Base-by-base conservation (phyloP, 805 yeast species). In the Pichia nanzhaoensis region DNA sequence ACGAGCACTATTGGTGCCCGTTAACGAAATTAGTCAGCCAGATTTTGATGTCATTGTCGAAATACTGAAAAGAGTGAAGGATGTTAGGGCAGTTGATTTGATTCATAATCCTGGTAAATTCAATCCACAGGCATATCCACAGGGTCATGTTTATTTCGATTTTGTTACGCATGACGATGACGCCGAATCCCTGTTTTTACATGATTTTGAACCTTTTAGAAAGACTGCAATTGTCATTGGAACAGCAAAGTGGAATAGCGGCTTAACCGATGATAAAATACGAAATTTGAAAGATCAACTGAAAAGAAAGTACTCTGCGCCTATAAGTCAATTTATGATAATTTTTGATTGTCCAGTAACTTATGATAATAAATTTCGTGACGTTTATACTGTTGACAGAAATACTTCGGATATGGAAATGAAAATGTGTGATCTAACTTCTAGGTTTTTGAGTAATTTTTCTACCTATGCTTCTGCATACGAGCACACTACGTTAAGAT, bases 191-290 rank as follows among this genome's bases (percentile, higher is more conserved):
- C 63, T 80, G 6, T 81, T 84, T 43, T 67, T 91, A 35, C 86
- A 84, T 53, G 98, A 91, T 61, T 79, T 91, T 51, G 97, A 93
- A 64, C 95, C 96, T 1, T 88, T 76, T 63, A 66, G 97, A 42
- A 87, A 88, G 57, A 78, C 84, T 0, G 77, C 87, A 53, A 70
- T 82, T 7, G 79, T 82, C 5, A 39, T 75, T 7, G 80, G 78
- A 0, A 47, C 73, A 14, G 68, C 71, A 1, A 51, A 58, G 19
- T 69, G 67, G 58, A 48, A 41, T 4, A 49, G 51, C 4, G 56
- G 55, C 8, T 42, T 59, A 12, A 55, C 56, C 9, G 50, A 55
- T 12, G 59, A 58, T 1, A 50, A 42, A 9, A 47, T 65, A n/a
- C 54, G 54, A 2, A 51, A 51, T 1, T 60, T 65, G 36, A 50